phyloP scores from a whole-genome alignment of 1,284 basidiomycete genomes.

The Tausonia pullulans region DNA sequence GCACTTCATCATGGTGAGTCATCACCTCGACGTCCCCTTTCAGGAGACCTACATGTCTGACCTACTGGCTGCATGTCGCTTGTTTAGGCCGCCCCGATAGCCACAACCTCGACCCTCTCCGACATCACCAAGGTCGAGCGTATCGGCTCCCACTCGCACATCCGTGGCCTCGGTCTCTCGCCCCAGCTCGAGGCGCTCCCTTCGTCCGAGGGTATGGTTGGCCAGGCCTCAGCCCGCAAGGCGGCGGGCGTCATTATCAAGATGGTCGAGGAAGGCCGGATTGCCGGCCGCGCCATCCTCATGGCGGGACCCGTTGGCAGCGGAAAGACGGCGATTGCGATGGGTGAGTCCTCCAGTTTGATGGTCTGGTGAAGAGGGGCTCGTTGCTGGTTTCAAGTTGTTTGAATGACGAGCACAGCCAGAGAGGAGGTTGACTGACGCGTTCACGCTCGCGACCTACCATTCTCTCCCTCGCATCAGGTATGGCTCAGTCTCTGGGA shows the following conservation, averaged over 20 bases:
- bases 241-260: conserved; percentile 94
- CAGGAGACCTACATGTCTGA: not conserved
- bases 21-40: not conserved
- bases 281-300: conserved; percentile 87
- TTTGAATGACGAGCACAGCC: not conserved
- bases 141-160: conserved; percentile 98
- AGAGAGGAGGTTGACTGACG: not conserved
- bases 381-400: not conserved
- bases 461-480: conserved; percentile 36
- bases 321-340: conserved; percentile 94
- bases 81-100: conserved; percentile 24
- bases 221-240: conserved; percentile 86
- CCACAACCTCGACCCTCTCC: conserved; percentile 41
- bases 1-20: not conserved
- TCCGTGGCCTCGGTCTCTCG: conserved; percentile 86
- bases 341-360: conserved; percentile 48
- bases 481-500: conserved; percentile 92
- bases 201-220: conserved; percentile 85
- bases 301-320: conserved; percentile 94
- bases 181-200: conserved; percentile 62
- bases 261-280: conserved; percentile 93
- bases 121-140: conserved; percentile 95
- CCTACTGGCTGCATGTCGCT: not conserved
- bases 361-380: not conserved
- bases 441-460: not conserved